Base-by-base conservation (phyloP, 1,284 basidiomycete genomes). In the Chondrostereum purpureum region DNA sequence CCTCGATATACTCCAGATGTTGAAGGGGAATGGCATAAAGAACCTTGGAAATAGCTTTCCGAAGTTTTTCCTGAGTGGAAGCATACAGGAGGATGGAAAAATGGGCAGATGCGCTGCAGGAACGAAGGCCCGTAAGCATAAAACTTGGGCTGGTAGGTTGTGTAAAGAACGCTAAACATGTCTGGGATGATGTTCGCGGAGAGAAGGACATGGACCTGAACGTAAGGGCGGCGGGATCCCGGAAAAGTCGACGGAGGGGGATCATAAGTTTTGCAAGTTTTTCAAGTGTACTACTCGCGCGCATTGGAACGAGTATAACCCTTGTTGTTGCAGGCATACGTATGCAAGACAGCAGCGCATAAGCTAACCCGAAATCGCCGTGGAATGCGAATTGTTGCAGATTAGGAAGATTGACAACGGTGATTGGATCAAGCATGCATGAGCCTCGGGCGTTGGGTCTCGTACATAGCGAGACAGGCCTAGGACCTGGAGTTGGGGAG, bases 21-120 rank as follows among this genome's bases (percentile, higher is more conserved):
- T 35, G 17, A 10, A 46, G 23, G 22, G 44, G 44, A 18, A 46
- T 10, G 6, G 44, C 44, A 16, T 46, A 18, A 20, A 46, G 27
- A 5, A 41, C 23, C 18, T 41, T 46, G 11, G 18, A 18, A 10
- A 46, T 23, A n/a, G 41, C 20, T 5, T 33, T 21, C 13, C 44
- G 44, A 35, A 8, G 18, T 34, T 40, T 27, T 11, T 14, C 27
- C 14, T 46, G 44, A 10, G 22, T 18, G 3, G 1, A 1, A n/a
- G 37, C 24, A 18, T 46, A 41, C n/a, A 46, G 8, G 8, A 41
- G 17, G 14, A 46, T 35, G 2, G 20, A n/a, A 14, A 17, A 21
- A 3, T 17, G 13, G 5, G 18, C 2, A n/a, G n/a, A n/a, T n/a
- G n/a, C n/a, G n/a, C n/a, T n/a, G n/a, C n/a, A n/a, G n/a, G n/a